A percentile compares a stretch with the other conserved stretches of the same genome.
These are phyloP conservation scores for Coelomomyces lativittatus DNA, from an alignment of 371 early-diverging fungal species.

Conservation along the genomic window DNA sequence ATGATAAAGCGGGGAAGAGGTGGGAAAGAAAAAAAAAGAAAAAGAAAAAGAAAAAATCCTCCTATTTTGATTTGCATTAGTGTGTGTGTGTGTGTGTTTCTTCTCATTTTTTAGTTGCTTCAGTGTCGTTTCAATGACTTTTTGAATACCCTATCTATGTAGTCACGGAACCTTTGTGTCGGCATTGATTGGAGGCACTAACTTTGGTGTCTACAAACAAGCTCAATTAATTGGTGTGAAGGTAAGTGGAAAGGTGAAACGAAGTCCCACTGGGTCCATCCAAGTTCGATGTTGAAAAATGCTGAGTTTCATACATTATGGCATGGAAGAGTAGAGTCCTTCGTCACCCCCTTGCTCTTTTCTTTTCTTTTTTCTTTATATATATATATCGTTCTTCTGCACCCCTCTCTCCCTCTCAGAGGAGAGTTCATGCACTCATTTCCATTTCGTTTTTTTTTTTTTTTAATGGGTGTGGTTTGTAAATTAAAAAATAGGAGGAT, in stretches of 20 bases:
- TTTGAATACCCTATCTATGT: constrained; percentile 3
- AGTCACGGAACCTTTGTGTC: constrained; percentile 51
- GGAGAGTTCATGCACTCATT: not conserved
- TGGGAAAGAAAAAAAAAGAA: too few species aligned
- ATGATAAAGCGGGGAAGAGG: not conserved
- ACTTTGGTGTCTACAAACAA: constrained; percentile 50
- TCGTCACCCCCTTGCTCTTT: too few species aligned
- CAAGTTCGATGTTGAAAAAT: not conserved
- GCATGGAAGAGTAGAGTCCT: too few species aligned
- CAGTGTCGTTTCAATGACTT: not conserved
- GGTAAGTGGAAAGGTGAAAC: constrained; percentile 8
- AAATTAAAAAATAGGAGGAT: too few species aligned
- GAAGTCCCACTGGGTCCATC: not conserved
- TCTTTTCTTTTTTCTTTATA: not conserved
- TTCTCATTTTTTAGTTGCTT: too few species aligned
- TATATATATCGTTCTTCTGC: not conserved
- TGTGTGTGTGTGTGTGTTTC: too few species aligned
- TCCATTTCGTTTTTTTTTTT: too few species aligned
- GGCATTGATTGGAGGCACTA: constrained; percentile 38
- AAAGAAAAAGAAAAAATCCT: too few species aligned
- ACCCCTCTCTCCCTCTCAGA: not conserved
- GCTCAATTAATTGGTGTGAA: constrained; percentile 50
- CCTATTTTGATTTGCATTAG: too few species aligned
- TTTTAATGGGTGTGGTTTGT: too few species aligned
- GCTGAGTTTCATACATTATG: not conserved